These are phyloP conservation scores for Penicillium sp. DNA, from an alignment of 2,329 filamentous ascomycete species.

Conservation along the genomic window DNA sequence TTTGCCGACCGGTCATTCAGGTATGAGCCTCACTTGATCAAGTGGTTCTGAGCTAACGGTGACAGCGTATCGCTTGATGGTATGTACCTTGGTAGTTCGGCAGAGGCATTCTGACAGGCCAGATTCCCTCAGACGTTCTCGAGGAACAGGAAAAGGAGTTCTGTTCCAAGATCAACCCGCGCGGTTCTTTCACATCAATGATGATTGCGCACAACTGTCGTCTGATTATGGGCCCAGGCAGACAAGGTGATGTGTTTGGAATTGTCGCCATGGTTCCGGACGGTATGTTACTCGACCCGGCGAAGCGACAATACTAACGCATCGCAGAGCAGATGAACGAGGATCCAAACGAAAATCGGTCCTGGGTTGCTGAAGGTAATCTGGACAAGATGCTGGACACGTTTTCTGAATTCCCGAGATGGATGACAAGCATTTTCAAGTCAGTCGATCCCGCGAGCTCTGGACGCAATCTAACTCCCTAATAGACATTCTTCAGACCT, in stretches of 20 bases:
- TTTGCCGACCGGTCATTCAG: constrained; percentile 11
- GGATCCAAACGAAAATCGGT: neutral
- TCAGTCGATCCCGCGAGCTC: neutral
- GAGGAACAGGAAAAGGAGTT: constrained; percentile 23
- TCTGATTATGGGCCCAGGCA: constrained; percentile 54
- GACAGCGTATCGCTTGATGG: constrained; percentile 13
- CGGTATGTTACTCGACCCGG: neutral
- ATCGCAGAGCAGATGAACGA: constrained; percentile 10
- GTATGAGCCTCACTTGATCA: neutral
- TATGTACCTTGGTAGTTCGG: neutral
- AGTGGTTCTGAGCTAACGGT: neutral
- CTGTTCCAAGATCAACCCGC: constrained; percentile 41
- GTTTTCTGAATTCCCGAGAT: constrained; percentile 16
- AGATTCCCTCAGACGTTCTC: constrained; percentile 8
- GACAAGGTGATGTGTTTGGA: constrained; percentile 48
- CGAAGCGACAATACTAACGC: neutral
- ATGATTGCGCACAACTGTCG: constrained; percentile 49
- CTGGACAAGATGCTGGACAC: constrained; percentile 17
- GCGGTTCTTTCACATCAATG: constrained; percentile 51
- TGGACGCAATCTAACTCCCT: neutral
- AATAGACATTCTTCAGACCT: constrained; percentile 24
- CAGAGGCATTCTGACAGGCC: neutral
- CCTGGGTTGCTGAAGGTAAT: constrained; percentile 15
- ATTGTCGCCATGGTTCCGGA: constrained; percentile 54
- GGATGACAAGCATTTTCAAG: constrained; percentile 16